These are phyloP conservation scores for Candida patagonica DNA, from an alignment of 805 yeast species.

Conservation along the genomic window DNA sequence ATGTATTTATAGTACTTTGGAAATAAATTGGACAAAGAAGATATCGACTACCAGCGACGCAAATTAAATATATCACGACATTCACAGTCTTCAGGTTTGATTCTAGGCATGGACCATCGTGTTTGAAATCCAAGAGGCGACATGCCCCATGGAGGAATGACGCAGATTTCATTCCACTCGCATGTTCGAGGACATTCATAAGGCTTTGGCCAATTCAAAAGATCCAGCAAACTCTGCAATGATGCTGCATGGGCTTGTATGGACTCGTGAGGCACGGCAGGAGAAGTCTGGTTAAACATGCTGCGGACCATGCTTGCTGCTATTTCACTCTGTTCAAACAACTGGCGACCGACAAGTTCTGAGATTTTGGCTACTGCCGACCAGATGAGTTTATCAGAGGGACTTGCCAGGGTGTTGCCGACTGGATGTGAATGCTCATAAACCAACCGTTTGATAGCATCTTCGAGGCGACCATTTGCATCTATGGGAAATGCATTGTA, in stretches of 20 bases:
- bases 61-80: not conserved
- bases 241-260: not conserved
- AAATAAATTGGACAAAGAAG: too few relatives aligned
- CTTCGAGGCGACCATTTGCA: not conserved
- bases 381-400: slow-evolving; percentile 4
- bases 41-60: too few relatives aligned
- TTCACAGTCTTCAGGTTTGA: not conserved
- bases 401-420: not conserved
- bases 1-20: too few relatives aligned
- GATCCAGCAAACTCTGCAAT: not conserved
- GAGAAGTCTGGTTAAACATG: not conserved
- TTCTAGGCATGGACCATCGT: not conserved
- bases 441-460: slow-evolving; percentile 1
- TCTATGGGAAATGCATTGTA: not conserved
- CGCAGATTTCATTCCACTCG: slow-evolving; percentile 3
- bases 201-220: slow-evolving; percentile 4
- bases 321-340: slow-evolving; percentile 3
- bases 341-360: not conserved
- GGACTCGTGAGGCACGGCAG: not conserved
- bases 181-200: slow-evolving; percentile 3
- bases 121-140: not conserved
- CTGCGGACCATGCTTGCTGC: not conserved
- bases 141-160: slow-evolving; percentile 3
- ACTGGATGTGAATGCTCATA: slow-evolving; percentile 1
- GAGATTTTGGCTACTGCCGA: slow-evolving; percentile 4